These are phyloP conservation scores for Ophiocordyceps sinensis DNA, from an alignment of 2,329 filamentous ascomycete species.

Conservation along the genomic window DNA sequence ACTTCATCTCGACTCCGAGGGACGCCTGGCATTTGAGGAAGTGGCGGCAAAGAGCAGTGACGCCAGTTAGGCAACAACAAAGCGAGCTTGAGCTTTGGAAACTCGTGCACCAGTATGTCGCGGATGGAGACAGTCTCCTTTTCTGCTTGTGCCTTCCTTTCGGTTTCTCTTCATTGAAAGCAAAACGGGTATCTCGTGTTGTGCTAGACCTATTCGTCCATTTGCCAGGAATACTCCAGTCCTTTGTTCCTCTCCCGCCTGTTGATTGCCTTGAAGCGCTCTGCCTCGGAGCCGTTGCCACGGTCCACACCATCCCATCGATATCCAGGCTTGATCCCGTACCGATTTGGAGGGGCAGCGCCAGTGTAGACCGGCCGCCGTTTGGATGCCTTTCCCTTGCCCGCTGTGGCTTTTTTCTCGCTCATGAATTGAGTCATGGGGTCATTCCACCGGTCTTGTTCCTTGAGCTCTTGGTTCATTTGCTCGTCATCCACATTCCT, in stretches of 20 bases:
- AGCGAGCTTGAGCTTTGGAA: no score
- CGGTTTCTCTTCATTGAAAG: background rate
- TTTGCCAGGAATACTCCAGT: conserved; percentile 87
- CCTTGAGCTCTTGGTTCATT: conserved; percentile 72
- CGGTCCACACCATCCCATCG: conserved; percentile 96
- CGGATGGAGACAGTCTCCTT: no score
- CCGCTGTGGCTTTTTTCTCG: conserved; percentile 24
- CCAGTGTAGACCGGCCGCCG: conserved; percentile 61
- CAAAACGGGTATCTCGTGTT: conserved; percentile 5
- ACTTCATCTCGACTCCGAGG: no score
- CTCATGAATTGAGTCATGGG: conserved; percentile 71
- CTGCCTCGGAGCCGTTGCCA: conserved; percentile 81
- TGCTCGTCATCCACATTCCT: conserved; percentile 71
- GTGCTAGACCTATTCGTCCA: conserved; percentile 55
- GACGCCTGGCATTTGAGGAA: no score
- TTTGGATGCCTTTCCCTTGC: conserved; percentile 19
- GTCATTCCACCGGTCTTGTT: conserved; percentile 76
- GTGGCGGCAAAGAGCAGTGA: no score
- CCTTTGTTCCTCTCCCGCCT: conserved; percentile 60
- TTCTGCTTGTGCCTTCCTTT: no score
- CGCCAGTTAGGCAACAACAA: no score
- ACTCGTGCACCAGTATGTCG: no score
- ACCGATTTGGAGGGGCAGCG: conserved; percentile 74
- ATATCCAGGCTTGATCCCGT: conserved; percentile 84
- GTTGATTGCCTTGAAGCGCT: conserved; percentile 84